Conservation (phyloP, 257 asterid genomes). For the Ilex asprella region DNA sequence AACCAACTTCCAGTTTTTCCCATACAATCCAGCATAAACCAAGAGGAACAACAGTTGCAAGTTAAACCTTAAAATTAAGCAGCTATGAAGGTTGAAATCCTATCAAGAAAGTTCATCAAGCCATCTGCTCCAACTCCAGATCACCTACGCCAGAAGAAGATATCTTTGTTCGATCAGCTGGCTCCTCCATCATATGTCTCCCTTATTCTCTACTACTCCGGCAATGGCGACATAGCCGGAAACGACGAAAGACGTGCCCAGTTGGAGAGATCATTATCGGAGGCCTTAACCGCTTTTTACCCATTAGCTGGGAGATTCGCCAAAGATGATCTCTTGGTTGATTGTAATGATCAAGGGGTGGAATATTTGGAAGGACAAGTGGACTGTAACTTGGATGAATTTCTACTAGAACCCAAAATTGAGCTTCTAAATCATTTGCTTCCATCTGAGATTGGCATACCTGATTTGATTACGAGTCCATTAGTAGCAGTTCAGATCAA, state of each 20-base stretch:
- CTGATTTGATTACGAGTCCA: too few relatives aligned
- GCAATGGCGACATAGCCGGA: background rate
- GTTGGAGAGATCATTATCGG: conserved; percentile 20
- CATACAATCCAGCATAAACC: too few relatives aligned
- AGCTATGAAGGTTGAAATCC: background rate
- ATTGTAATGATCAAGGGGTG: conserved; percentile 36
- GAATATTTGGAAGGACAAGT: conserved; percentile 23
- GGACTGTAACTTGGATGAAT: background rate
- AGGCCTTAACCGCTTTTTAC: conserved; percentile 24
- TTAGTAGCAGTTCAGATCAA: too few relatives aligned
- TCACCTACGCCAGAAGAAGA: conserved; percentile 17
- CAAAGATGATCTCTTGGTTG: conserved; percentile 8
- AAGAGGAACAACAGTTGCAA: too few relatives aligned
- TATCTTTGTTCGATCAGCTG: conserved; percentile 38
- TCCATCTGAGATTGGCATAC: background rate
- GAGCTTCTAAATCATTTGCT: conserved; percentile 1
- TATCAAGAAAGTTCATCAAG: conserved; percentile 22
- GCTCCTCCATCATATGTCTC: conserved; percentile 21
- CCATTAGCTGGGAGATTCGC: conserved; percentile 33
- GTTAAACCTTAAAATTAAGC: too few relatives aligned
- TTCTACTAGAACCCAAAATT: background rate
- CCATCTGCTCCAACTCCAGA: conserved; percentile 41
- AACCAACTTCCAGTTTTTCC: too few relatives aligned
- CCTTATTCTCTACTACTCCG: conserved; percentile 25
- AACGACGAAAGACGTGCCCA: conserved; percentile 2